Evolutionary conservation across 1,284 basidiomycete genomes (phyloP).

Genomic region (Leccinum fallax): DNA sequence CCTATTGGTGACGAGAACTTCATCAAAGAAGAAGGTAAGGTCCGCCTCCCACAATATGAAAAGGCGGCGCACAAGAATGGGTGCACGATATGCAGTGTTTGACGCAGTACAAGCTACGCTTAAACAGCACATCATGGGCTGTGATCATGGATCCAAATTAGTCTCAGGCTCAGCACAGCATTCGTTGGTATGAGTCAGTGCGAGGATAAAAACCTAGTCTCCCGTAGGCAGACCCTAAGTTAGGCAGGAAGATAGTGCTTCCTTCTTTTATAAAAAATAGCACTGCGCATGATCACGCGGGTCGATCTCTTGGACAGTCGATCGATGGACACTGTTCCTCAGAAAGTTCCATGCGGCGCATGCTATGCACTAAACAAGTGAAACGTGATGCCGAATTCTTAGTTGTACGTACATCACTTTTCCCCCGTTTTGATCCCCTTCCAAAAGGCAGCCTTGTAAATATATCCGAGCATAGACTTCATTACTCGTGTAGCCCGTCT

Average conservation of each 20-base stretch:
- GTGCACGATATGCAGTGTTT: not conserved
- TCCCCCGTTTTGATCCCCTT: slow-evolving; percentile 62
- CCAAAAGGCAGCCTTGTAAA: slow-evolving; percentile 86
- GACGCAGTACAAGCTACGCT: not conserved
- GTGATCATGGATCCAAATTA: not conserved
- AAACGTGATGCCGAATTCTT: not conserved
- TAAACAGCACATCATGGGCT: not conserved
- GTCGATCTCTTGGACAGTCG: not conserved
- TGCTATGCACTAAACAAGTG: not conserved
- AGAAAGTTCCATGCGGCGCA: not conserved
- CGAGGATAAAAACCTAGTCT: not conserved
- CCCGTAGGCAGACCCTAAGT: too few species aligned
- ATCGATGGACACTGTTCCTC: not conserved
- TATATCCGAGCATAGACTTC: slow-evolving; percentile 86
- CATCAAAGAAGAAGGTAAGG: not conserved
- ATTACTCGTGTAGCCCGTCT: slow-evolving; percentile 89
- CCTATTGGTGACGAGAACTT: not conserved
- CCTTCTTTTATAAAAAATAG: too few species aligned
- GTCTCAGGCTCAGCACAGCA: not conserved
- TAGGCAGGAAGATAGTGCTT: too few species aligned
- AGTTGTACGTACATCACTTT: not conserved
- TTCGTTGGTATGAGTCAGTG: not conserved
- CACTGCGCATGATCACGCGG: not conserved
- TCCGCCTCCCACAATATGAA: not conserved
- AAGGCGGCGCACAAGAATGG: not conserved